Evolutionary conservation across 495 filamentous ascomycete genomes (phyloP).

Genomic region (Echria macrotheca): DNA sequence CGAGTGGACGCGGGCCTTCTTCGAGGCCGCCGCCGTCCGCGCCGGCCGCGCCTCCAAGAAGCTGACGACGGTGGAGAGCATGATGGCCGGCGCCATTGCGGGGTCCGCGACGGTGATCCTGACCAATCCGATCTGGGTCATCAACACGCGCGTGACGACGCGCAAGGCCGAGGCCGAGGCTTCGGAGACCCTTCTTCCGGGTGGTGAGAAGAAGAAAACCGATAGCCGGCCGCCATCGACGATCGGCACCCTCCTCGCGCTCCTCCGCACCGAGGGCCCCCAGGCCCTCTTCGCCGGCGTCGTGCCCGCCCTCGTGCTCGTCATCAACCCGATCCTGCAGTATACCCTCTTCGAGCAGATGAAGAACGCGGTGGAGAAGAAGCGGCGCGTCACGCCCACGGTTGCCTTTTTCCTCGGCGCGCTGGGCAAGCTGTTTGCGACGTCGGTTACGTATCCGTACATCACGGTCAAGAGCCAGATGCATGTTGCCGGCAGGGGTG

Average conservation of each 20-base stretch:
- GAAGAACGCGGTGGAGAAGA: conserved; percentile 57
- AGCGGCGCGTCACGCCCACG: conserved; percentile 63
- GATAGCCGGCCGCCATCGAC: conserved; percentile 50
- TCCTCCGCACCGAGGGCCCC: conserved; percentile 76
- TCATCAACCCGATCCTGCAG: conserved; percentile 96
- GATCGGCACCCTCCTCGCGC: conserved; percentile 65
- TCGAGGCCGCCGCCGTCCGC: conserved; percentile 72
- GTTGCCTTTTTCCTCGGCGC: conserved; percentile 90
- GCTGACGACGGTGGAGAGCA: conserved; percentile 82
- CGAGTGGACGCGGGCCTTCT: conserved; percentile 89
- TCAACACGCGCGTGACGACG: conserved; percentile 97
- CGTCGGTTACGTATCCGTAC: conserved; percentile 92
- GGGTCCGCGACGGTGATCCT: conserved; percentile 89
- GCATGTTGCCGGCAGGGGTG: conserved; percentile 81
- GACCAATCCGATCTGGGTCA: conserved; percentile 98
- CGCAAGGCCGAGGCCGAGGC: conserved; percentile 52
- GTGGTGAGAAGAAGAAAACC: conserved; percentile 25
- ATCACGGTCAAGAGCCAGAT: conserved; percentile 96
- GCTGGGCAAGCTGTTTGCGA: conserved; percentile 89
- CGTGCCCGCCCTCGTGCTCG: conserved; percentile 83
- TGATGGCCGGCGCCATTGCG: conserved; percentile 92
- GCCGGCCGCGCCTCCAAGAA: conserved; percentile 73
- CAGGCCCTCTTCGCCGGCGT: conserved; percentile 86
- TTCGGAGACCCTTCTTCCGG: conserved; percentile 36
- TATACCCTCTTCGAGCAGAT: conserved; percentile 99